phyloP scores from a whole-genome alignment of 352 stramenopile species.

The Pythium scleroteichum region DNA sequence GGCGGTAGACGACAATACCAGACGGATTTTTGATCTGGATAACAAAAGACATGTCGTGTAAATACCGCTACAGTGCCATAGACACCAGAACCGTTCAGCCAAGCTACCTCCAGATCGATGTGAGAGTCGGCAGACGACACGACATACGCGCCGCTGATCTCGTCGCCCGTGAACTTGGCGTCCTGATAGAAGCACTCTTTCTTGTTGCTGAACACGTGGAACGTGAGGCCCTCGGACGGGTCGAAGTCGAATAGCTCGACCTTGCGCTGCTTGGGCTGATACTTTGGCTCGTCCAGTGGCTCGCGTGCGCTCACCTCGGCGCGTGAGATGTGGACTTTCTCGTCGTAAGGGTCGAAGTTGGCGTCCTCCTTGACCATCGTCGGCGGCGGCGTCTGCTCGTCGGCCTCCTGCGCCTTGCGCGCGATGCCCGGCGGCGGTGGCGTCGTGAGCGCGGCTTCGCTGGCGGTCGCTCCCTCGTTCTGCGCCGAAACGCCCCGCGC shows the following conservation, averaged over 20 bases:
- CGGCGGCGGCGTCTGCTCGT: conserved; percentile 1
- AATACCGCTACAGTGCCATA: no score
- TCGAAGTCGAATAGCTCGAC: conserved; percentile 81
- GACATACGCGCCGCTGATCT: conserved; percentile 66
- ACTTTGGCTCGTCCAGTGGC: conserved; percentile 26
- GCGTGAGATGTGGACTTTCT: conserved; percentile 17
- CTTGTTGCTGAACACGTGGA: conserved; percentile 50
- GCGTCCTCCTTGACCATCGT: conserved; percentile 42
- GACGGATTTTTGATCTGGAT: conserved; percentile 63
- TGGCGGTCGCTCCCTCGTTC: not conserved
- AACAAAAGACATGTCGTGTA: no score
- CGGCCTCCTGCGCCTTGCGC: conserved; percentile 5
- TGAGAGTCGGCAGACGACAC: conserved; percentile 73
- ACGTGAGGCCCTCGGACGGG: conserved; percentile 77
- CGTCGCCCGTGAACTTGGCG: conserved; percentile 64
- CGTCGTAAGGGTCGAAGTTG: conserved; percentile 65
- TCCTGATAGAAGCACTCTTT: conserved; percentile 74
- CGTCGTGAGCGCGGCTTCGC: not conserved
- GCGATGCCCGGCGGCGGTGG: conserved; percentile 4
- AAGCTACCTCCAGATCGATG: conserved; percentile 62
- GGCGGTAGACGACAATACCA: conserved; percentile 52
- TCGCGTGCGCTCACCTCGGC: conserved; percentile 19
- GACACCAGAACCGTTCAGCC: no score
- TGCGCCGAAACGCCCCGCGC: not conserved
- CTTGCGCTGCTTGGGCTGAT: conserved; percentile 42